Evolutionary conservation across 179 eudicot species (phyloP).

Genomic region (Amaranthus tricolor): DNA sequence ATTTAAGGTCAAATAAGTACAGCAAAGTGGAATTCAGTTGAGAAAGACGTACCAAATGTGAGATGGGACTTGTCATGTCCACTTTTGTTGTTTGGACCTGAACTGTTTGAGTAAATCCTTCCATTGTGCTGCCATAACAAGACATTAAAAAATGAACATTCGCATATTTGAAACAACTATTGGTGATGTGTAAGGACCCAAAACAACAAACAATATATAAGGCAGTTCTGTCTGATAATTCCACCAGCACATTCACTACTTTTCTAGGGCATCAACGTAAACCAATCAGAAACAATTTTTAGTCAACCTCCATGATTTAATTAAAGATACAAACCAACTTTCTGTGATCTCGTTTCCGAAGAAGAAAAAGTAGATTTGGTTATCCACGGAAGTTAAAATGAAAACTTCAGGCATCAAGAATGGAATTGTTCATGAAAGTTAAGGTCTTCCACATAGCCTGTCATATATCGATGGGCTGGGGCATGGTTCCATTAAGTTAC

Average conservation of each 20-base stretch:
- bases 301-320: not conserved
- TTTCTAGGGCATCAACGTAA: not conserved
- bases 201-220: no score
- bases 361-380: not conserved
- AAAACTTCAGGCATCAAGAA: not conserved
- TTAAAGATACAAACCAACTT: not conserved
- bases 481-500: no score
- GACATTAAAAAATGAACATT: not conserved
- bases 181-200: not conserved
- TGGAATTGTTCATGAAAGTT: not conserved
- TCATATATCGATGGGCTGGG: not conserved
- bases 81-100: slow-evolving; percentile 34
- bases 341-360: not conserved
- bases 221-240: not conserved
- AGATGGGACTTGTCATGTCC: slow-evolving; percentile 23
- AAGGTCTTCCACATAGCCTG: not conserved
- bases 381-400: not conserved
- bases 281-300: not conserved
- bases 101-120: slow-evolving; percentile 37
- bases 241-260: not conserved
- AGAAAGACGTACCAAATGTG: not conserved
- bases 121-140: slow-evolving; percentile 36
- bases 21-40: not conserved
- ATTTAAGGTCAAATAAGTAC: not conserved
- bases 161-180: not conserved